phyloP scores from a whole-genome alignment of 2,329 filamentous ascomycete species.

The Fusarium sp. region DNA sequence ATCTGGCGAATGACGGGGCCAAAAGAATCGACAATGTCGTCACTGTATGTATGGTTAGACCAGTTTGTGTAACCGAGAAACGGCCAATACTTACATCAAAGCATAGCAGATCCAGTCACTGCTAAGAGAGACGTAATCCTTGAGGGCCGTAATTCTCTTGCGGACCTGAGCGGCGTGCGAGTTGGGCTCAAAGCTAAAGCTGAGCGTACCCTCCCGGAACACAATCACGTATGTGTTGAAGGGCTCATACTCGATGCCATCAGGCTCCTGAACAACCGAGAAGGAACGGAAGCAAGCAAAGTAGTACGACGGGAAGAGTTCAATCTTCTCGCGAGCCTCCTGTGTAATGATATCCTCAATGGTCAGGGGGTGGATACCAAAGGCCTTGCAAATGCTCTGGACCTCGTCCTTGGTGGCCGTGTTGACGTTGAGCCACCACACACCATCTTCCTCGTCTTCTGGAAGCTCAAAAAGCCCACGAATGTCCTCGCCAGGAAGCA shows the following conservation, averaged over 20 bases:
- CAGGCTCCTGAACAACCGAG: constrained; percentile 80
- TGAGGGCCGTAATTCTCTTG: constrained; percentile 89
- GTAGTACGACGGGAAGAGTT: constrained; percentile 97
- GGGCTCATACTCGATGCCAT: constrained; percentile 87
- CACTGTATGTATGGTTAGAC: constrained; percentile 61
- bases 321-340: constrained; percentile 97
- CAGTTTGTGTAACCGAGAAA: constrained; percentile 27
- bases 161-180: constrained; percentile 89
- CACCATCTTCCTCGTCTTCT: constrained; percentile 75
- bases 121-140: constrained; percentile 94
- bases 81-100: constrained; percentile 76
- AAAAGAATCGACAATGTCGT: constrained; percentile 97
- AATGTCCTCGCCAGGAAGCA: constrained; percentile 90
- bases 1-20: constrained; percentile 89
- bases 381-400: constrained; percentile 88
- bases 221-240: constrained; percentile 98
- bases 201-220: constrained; percentile 93
- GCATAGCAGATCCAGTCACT: constrained; percentile 99
- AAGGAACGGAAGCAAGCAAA: constrained; percentile 98
- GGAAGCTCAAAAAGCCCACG: constrained; percentile 83
- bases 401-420: constrained; percentile 92
- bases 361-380: constrained; percentile 94
- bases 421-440: constrained; percentile 99
- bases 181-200: constrained; percentile 92
- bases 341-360: constrained; percentile 96